Conservation (phyloP, 352 stramenopile species). For the Phytopythium kandeliae region DNA sequence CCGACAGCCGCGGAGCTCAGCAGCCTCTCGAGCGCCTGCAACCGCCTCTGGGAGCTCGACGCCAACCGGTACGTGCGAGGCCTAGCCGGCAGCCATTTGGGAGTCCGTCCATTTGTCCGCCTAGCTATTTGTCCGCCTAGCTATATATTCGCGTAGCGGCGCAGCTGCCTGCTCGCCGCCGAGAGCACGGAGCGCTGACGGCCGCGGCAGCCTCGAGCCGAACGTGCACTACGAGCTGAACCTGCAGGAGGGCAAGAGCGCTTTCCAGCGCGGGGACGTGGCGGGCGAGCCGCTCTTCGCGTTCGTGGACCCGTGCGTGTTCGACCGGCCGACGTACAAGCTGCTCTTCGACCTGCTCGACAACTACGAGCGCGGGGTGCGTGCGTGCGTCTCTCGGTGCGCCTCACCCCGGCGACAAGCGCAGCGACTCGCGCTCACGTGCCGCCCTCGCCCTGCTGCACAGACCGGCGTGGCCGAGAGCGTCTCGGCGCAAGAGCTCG, state of each 20-base stretch:
- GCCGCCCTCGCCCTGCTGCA: constrained; percentile 2
- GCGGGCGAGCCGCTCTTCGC: constrained; percentile 90
- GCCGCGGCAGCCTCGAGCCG: constrained; percentile 71
- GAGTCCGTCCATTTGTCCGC: too few species aligned
- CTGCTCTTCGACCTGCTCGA: constrained; percentile 89
- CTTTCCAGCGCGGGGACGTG: constrained; percentile 84
- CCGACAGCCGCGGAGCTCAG: constrained; percentile 41
- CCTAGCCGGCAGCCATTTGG: too few species aligned
- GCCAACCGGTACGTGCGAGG: constrained; percentile 65
- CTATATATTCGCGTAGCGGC: too few species aligned
- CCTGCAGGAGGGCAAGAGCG: constrained; percentile 90
- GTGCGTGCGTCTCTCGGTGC: too few species aligned
- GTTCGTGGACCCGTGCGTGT: constrained; percentile 79
- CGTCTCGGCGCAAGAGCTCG: constrained; percentile 81
- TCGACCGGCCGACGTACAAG: constrained; percentile 89
- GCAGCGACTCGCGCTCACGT: too few species aligned
- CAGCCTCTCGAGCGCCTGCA: constrained; percentile 68
- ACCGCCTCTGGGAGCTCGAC: constrained; percentile 93
- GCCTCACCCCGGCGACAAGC: too few species aligned
- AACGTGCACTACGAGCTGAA: constrained; percentile 92
- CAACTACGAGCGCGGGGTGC: constrained; percentile 81
- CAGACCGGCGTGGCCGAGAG: constrained; percentile 84
- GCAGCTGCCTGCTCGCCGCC: too few species aligned
- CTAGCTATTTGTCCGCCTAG: too few species aligned
- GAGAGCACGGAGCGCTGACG: too few species aligned